Base-by-base conservation (phyloP, 2,329 filamentous ascomycete species). In the Colletotrichum melonis region DNA sequence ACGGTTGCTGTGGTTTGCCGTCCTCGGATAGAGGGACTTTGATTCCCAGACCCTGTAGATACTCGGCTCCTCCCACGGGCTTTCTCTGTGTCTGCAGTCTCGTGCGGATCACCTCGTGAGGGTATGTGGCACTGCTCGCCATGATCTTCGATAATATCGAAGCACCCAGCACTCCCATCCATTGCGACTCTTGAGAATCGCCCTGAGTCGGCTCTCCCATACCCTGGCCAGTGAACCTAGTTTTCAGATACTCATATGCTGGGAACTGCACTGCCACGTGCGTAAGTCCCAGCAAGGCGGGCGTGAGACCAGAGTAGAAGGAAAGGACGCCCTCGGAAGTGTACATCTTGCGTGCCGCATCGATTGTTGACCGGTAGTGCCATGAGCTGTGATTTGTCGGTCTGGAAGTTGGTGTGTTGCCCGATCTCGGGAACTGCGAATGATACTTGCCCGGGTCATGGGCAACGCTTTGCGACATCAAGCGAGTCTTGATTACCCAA, bases 251-350 rank as follows among this genome's bases (percentile, higher is more conserved):
- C 82, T 99, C 97, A 80, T 99, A 99, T 0, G 97, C 91, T 0
- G 97, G 97, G 77, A 99, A 98, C 81, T 99, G 97, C 24, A 99
- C 97, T 24, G 97, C 97, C 52, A 99, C 97, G 80, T 99, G 97
- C 0, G 95, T 94, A 65, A 99, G 88, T 7, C 97, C 97, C 5
- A 99, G 90, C 7, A 99, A 88, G 1, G 97, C 97, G 0, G 97
- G 97, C 0, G 95, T 95, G 42, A 99, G 90, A 12, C 97, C 97
- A 0, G 97, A 98, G 83, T 99, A 99, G 81, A 99, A 99, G 0
- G 96, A 96, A 5, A 90, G 85, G 52, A 99, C 83, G 60, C 97
- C 97, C 85, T 99, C 97, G 1, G 91, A 93, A 32, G 88, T 90
- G 81, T 98, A 99, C 96, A 99, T 99, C 83, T 98, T 98, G 76